phyloP scores from a whole-genome alignment of 2,329 filamentous ascomycete genomes.

The Nemania sp. region DNA sequence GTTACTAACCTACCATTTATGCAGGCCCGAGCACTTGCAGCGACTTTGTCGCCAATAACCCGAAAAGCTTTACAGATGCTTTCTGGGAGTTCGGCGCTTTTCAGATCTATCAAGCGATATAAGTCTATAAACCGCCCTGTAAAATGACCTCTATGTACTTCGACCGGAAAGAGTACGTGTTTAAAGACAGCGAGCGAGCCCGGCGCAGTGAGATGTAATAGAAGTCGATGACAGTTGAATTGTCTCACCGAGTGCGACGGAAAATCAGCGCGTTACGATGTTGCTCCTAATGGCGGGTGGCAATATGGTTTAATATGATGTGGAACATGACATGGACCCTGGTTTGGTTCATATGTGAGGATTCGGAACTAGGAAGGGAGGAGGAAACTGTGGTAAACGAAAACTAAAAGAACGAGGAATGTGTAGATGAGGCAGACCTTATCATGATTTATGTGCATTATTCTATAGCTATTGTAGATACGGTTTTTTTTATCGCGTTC shows the following conservation, averaged over 20 bases:
- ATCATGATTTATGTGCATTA: slow-evolving; percentile 2
- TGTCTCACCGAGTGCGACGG: background rate
- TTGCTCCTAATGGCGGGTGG: background rate
- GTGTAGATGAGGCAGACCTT: slow-evolving; percentile 1
- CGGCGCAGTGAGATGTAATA: too few relatives aligned
- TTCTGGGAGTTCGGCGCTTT: slow-evolving; percentile 70
- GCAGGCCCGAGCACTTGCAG: slow-evolving; percentile 59
- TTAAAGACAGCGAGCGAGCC: too few relatives aligned
- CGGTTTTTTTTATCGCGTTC: too few relatives aligned
- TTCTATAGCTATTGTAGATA: background rate
- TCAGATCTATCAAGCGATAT: slow-evolving; percentile 55
- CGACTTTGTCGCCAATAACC: slow-evolving; percentile 62
- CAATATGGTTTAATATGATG: background rate
- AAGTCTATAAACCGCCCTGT: background rate
- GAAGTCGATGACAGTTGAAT: background rate
- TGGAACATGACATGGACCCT: slow-evolving; percentile 14
- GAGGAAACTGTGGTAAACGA: background rate
- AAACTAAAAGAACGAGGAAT: background rate
- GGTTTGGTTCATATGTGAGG: background rate
- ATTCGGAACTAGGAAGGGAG: background rate
- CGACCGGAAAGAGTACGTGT: too few relatives aligned
- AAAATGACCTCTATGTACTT: too few relatives aligned
- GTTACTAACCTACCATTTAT: slow-evolving; percentile 26
- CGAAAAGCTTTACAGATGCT: slow-evolving; percentile 58
- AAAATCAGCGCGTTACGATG: background rate